Conservation (phyloP, 441 rosid species). For the Gossypium lobatum region DNA sequence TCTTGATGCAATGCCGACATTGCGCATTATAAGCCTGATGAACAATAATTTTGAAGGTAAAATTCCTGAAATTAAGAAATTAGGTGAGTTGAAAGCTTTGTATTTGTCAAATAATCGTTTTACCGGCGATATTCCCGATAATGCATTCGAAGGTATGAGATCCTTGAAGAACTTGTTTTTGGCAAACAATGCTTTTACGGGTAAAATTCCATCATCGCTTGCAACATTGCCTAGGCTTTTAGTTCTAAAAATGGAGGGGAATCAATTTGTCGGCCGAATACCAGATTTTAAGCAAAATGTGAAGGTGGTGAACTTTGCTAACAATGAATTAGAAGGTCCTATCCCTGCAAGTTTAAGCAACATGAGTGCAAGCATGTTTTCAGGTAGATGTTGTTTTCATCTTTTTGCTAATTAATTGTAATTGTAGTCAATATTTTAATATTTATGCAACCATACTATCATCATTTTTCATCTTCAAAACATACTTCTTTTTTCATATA, state of each 20-base stretch:
- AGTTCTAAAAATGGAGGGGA: constrained; percentile 67
- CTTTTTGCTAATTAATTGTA: neutral
- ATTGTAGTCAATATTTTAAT: no score
- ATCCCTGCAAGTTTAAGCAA: constrained; percentile 57
- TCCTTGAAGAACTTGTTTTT: constrained; percentile 60
- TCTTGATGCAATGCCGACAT: constrained; percentile 32
- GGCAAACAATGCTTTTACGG: constrained; percentile 58
- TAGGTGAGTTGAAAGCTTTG: constrained; percentile 50
- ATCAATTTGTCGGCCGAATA: constrained; percentile 50
- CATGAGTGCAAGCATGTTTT: constrained; percentile 50
- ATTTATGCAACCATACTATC: no score
- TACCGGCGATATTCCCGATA: constrained; percentile 54
- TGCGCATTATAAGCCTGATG: constrained; percentile 73
- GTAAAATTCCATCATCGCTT: constrained; percentile 55
- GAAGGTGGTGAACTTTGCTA: constrained; percentile 42
- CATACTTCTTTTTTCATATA: no score
- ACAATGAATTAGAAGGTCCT: constrained; percentile 73
- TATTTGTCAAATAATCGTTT: constrained; percentile 67
- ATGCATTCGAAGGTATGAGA: constrained; percentile 61
- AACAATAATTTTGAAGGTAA: constrained; percentile 58
- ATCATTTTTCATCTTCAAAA: no score
- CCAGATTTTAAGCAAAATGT: constrained; percentile 57
- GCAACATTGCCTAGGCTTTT: constrained; percentile 47
- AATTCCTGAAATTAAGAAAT: constrained; percentile 50
- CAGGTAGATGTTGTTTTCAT: constrained; percentile 35